Base-by-base conservation (phyloP, 2,329 filamentous ascomycete genomes). In the Trichophyton benhamiae region DNA sequence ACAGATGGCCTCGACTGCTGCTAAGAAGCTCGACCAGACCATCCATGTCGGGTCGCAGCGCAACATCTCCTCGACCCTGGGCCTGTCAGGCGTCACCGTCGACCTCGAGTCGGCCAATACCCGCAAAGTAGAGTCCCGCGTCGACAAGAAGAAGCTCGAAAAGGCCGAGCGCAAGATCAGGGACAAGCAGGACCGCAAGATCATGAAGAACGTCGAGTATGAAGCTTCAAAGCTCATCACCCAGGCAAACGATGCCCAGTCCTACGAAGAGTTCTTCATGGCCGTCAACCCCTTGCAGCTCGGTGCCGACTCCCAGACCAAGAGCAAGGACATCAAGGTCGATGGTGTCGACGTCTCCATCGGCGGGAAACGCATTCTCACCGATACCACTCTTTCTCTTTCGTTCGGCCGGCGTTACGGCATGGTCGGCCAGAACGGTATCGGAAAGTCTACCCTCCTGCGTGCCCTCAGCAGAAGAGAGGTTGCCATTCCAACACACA, bases 201-300 rank as follows among this genome's bases (percentile, higher is more conserved):
- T 86, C 41, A 96, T 94, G 86, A 97, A 97, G 82, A 96, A 87
- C 61, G 94, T 99, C 68, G 89, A 96, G 76, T 99, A 99, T 74
- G 94, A 99, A 77, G 89, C 94, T 0, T 97, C 94, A 11, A 86
- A 86, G 67, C 80, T 99, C 67, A 84, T 99, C 66, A 87, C 95
- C 71, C 84, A 89, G 75, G 82, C 89, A 3, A 87, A 92, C 69
- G 83, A 87, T 69, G 80, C 91, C 11, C 87, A 96, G 80, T 95
- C 90, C 46, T 99, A 99, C 73, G 94, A 99, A 76, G 94, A 99
- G 74, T 97, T 99, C 78, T 99, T 95, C 83, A 97, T 99, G 94
- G 87, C 90, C 60, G 94, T 99, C 79, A 99, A 99, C 75, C 94
- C 94, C 64, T 82, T 99, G 65, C 92, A 97, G 72, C 71, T 97